A percentile compares a stretch with the other conserved stretches of the same genome.
Conservation (phyloP, 495 filamentous ascomycete genomes). For the Penicillium ochrochloron region DNA sequence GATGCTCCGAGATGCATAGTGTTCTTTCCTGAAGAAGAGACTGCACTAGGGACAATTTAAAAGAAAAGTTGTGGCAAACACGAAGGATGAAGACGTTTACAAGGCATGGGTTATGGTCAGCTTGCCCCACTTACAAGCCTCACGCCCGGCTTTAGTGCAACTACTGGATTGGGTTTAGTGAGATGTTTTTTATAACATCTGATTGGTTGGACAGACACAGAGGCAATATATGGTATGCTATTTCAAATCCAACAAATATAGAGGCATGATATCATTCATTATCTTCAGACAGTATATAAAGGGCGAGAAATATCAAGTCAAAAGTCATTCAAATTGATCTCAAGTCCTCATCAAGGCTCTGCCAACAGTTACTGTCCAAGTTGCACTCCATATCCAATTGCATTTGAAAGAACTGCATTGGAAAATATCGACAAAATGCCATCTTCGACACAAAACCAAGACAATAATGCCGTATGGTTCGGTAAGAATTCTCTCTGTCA, state of each 20-base stretch:
- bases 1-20: background rate
- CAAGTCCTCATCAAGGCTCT: background rate
- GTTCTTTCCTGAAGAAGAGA: background rate
- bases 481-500: constrained; percentile 1
- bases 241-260: background rate
- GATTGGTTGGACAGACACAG: background rate
- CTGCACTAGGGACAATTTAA: background rate
- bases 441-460: background rate
- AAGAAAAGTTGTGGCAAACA: background rate
- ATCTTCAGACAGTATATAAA: background rate
- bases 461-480: constrained; percentile 17
- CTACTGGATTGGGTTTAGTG: background rate
- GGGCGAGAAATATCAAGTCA: background rate
- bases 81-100: background rate
- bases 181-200: background rate
- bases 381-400: background rate
- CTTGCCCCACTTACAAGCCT: constrained; percentile 2
- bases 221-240: background rate
- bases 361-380: background rate
- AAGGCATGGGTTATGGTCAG: background rate
- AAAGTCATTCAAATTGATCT: background rate
- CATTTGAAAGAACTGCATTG: background rate
- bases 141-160: background rate
- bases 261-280: background rate
- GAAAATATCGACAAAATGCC: background rate